Evolutionary conservation across 2,329 filamentous ascomycete genomes (phyloP), one percentile per base, ranked within the genome.

Genomic region (Pseudogymnoascus destructans): DNA sequence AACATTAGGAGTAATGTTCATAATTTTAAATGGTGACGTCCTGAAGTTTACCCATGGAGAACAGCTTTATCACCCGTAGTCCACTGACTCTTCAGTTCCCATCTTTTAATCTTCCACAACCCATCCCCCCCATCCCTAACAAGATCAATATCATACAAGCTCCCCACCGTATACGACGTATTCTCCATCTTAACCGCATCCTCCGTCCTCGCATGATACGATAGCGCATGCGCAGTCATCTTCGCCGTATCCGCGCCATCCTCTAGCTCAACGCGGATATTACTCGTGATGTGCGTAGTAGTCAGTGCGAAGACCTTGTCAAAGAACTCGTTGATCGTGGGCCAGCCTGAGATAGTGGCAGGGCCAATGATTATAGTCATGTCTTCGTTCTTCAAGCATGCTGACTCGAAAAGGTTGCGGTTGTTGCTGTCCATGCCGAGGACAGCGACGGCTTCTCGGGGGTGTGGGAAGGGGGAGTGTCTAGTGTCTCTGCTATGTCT

Each of bases 91-190:
- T 71, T 63, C 36, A 70, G 55, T 21, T 59, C 63, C 62, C 62
- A 70, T 15, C 64, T 61, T 63, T 66, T 67, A 15, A 69, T 66
- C 65, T 69, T 72, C 71, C 71, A 73, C 58, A 69, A 21, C 8
- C 65, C 66, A 27, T 66, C 66, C 15, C 9, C 11, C 15, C 63
- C 61, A 63, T 69, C 67, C 60, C 61, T 66, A 3, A 69, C 63
- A 15, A 71, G 30, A 57, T 70, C 68, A 10, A 69, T 19, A 15
- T 38, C 64, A 59, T 72, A 73, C 55, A 65, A 57, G 9, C 60
- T 42, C 4, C 66, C 69, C 13, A 59, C 65, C 58, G 68, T 38
- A 15, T 67, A 66, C 30, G 63, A 62, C 17, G 61, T 54, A 1
- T 61, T 62, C 55, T 59, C 65, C 7, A 63, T 58, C 11, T 67